phyloP scores from a whole-genome alignment of 768 basidiomycete species.

The Agaricus subrufescens region DNA sequence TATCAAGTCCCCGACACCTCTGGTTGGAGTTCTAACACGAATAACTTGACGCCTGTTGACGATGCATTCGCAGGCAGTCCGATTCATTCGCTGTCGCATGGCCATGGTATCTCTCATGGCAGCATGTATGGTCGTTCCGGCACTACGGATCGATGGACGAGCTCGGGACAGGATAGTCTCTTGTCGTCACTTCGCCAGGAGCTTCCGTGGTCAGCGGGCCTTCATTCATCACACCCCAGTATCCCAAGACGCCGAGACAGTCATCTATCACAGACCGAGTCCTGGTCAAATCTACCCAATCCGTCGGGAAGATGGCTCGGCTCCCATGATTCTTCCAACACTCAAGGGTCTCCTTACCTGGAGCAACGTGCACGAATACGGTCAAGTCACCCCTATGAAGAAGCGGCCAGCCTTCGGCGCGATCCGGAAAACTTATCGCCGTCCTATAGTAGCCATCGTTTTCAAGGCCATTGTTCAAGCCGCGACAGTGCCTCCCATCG shows the following conservation, averaged over 20 bases:
- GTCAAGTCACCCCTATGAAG: slow-evolving; percentile 33
- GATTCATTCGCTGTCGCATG: slow-evolving; percentile 22
- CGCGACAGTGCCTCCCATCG: slow-evolving; percentile 23
- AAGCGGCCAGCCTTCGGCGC: slow-evolving; percentile 21
- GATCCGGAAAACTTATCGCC: slow-evolving; percentile 23
- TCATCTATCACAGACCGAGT: slow-evolving; percentile 1
- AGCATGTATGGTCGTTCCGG: slow-evolving; percentile 14
- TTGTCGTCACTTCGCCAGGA: slow-evolving; percentile 8
- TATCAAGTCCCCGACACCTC: slow-evolving; percentile 37
- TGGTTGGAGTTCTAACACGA: slow-evolving; percentile 8
- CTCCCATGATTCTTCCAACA: slow-evolving; percentile 7
- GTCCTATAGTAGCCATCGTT: slow-evolving; percentile 21
- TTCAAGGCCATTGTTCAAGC: slow-evolving; percentile 19
- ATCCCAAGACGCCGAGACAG: slow-evolving; percentile 1
- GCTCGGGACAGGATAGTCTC: slow-evolving; percentile 4
- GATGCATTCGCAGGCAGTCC: slow-evolving; percentile 27
- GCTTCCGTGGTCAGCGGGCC: slow-evolving; percentile 1
- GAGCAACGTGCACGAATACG: slow-evolving; percentile 33
- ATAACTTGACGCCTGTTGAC: slow-evolving; percentile 22
- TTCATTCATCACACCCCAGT: slow-evolving; percentile 9
- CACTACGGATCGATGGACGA: slow-evolving; percentile 12
- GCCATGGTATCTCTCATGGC: slow-evolving; percentile 4
- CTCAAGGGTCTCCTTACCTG: slow-evolving; percentile 15
- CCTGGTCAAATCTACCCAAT: slow-evolving; percentile 1
- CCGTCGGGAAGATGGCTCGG: slow-evolving; percentile 6